phyloP scores from a whole-genome alignment of 129 eudicot species.

The Tagetes patula region DNA sequence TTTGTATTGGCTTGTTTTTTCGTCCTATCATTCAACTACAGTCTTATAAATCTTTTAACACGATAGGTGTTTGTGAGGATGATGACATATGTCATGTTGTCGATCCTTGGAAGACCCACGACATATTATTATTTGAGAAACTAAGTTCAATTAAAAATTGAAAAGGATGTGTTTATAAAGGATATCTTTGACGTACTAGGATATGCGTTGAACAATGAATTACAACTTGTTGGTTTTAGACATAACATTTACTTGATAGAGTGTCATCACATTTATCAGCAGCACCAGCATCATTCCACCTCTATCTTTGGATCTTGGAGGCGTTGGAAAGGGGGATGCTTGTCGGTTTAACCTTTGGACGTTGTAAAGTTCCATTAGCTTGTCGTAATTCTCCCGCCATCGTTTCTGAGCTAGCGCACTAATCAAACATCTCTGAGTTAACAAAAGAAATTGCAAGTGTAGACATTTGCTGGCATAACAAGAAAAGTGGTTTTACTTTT shows the following conservation, averaged over 20 bases:
- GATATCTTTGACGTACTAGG: too few species aligned
- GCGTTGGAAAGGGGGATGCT: conserved; percentile 50
- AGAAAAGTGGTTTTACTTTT: neutral
- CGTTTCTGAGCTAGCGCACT: conserved; percentile 63
- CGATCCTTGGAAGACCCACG: neutral
- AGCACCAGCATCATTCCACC: conserved; percentile 10
- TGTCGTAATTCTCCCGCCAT: conserved; percentile 59
- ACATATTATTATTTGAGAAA: neutral
- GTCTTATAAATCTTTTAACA: neutral
- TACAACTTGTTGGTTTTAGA: neutral
- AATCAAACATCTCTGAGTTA: conserved; percentile 50
- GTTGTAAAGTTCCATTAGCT: conserved; percentile 57
- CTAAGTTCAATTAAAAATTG: too few species aligned
- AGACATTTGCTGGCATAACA: neutral
- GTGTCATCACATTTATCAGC: neutral
- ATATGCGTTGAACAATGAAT: too few species aligned
- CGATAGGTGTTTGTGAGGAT: neutral
- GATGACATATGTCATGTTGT: neutral
- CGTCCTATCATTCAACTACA: neutral
- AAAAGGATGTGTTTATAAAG: too few species aligned
- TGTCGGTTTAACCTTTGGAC: conserved; percentile 52
- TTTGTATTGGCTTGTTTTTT: neutral
- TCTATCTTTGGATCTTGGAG: conserved; percentile 67
- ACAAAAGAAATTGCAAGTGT: neutral
- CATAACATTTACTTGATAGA: neutral